Percentiles rank a stretch among this genome's conserved stretches.
These are phyloP conservation scores for Zymoseptoria passerinii DNA, from an alignment of 2,329 filamentous ascomycete species.

Conservation along the genomic window DNA sequence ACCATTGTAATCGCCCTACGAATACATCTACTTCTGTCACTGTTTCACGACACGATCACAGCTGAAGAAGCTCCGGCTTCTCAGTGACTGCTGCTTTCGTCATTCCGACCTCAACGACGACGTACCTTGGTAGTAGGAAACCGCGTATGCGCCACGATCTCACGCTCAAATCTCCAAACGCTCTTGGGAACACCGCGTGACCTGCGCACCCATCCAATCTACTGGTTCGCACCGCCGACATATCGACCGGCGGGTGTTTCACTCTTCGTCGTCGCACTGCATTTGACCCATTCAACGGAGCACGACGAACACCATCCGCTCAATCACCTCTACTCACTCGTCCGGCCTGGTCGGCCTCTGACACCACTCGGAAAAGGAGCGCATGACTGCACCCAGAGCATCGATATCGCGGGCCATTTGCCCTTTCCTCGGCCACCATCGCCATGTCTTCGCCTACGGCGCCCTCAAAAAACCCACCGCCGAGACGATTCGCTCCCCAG, in stretches of 20 bases:
- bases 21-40: neutral
- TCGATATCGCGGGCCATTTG: conserved; percentile 13
- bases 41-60: neutral
- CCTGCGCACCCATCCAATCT: neutral
- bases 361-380: conserved; percentile 6
- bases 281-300: conserved; percentile 2
- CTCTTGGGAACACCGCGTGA: neutral
- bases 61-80: neutral
- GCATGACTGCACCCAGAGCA: conserved; percentile 16
- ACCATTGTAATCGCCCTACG: neutral
- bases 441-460: conserved; percentile 14
- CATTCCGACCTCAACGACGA: neutral
- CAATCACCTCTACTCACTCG: neutral
- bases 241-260: neutral
- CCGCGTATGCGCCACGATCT: neutral
- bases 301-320: neutral
- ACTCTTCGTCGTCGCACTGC: neutral
- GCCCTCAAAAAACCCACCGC: conserved; percentile 5
- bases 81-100: neutral
- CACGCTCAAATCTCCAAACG: neutral
- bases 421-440: conserved; percentile 8
- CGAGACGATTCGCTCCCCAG: conserved; percentile 50
- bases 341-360: conserved; percentile 25
- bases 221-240: neutral
- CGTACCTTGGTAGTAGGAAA: neutral